These are phyloP conservation scores for Amyloporia xantha DNA, from an alignment of 768 basidiomycete genomes.

Conservation along the genomic window DNA sequence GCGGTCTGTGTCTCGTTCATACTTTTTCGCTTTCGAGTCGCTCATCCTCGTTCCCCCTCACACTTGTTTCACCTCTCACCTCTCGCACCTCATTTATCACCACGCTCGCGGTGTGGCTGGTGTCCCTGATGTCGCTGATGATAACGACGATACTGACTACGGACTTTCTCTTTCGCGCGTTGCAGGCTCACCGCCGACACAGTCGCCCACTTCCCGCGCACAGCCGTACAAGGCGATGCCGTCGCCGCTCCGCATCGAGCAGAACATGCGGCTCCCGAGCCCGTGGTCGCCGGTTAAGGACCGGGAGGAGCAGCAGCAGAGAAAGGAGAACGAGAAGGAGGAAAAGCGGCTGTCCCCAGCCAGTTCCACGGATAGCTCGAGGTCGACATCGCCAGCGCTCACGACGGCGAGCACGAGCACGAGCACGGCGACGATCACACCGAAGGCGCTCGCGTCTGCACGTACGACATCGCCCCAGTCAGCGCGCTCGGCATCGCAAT, in stretches of 20 bases:
- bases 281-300: conserved; percentile 2
- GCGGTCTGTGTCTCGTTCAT: too few species aligned
- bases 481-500: background rate
- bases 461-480: background rate
- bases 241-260: conserved; percentile 25
- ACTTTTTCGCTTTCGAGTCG: too few species aligned
- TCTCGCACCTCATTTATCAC: background rate
- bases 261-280: background rate
- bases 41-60: too few species aligned
- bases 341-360: background rate
- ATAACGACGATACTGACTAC: too few species aligned
- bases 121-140: background rate
- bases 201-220: conserved; percentile 10
- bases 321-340: conserved; percentile 9
- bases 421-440: background rate
- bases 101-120: background rate
- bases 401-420: background rate
- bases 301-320: background rate
- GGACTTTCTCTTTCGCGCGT: background rate
- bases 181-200: conserved; percentile 9
- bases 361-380: background rate
- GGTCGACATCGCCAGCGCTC: background rate
- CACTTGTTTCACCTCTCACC: background rate
- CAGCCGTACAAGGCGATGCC: conserved; percentile 22
- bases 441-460: background rate